These are phyloP conservation scores for Paecilomyces formosus DNA, from an alignment of 2,329 filamentous ascomycete species.

Conservation along the genomic window DNA sequence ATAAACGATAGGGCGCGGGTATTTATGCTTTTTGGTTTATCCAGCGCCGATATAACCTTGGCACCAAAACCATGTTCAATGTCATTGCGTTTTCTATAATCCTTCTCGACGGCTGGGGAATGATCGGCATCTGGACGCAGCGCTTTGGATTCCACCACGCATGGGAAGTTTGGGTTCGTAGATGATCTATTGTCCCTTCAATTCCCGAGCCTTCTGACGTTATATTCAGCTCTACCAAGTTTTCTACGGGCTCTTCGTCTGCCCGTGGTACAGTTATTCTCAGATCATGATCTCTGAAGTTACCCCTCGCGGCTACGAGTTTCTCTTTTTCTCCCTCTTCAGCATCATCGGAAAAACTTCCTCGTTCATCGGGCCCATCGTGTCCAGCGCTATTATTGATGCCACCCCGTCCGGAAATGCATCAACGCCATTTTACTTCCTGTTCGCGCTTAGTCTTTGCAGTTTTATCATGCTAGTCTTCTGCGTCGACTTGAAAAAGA, in stretches of 20 bases:
- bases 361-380: slow-evolving; percentile 60
- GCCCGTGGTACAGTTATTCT: slow-evolving; percentile 63
- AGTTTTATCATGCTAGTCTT: slow-evolving; percentile 48
- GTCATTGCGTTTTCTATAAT: slow-evolving; percentile 55
- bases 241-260: slow-evolving; percentile 60
- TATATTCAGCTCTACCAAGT: slow-evolving; percentile 32
- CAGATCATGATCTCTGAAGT: slow-evolving; percentile 67
- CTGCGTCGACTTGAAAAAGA: slow-evolving; percentile 56
- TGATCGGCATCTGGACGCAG: slow-evolving; percentile 52
- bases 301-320: slow-evolving; percentile 60
- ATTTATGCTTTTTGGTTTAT: slow-evolving; percentile 57
- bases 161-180: slow-evolving; percentile 45
- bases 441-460: slow-evolving; percentile 51
- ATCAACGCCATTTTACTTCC: slow-evolving; percentile 59
- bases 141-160: slow-evolving; percentile 46
- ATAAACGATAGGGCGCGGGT: slow-evolving; percentile 36
- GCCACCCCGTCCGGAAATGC: slow-evolving; percentile 48
- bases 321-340: slow-evolving; percentile 63
- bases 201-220: not conserved
- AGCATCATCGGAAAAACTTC: slow-evolving; percentile 62
- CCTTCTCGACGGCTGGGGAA: slow-evolving; percentile 51
- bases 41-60: slow-evolving; percentile 52
- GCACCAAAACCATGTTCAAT: slow-evolving; percentile 64
- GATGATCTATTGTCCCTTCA: not conserved
- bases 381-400: slow-evolving; percentile 64